Conservation (phyloP, 2,329 filamentous ascomycete species). For the Calonectria pseudoreteaudii region DNA sequence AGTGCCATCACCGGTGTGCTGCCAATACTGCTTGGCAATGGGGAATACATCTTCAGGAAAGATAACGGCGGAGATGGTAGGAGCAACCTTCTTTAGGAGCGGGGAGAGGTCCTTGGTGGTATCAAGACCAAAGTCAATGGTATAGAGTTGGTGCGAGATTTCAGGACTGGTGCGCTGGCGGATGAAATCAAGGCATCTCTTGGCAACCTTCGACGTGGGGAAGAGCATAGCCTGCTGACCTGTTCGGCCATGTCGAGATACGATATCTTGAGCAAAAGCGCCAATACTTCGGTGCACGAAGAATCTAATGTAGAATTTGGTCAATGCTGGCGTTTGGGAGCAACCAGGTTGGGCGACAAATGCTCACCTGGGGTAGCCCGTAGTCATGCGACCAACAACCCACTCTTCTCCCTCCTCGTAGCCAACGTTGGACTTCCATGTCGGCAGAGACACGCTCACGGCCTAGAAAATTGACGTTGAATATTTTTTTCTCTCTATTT, state of each 20-base stretch:
- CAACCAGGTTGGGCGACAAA: not conserved
- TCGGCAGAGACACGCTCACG: constrained; percentile 94
- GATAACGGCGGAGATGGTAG: constrained; percentile 77
- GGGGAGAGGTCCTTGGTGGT: constrained; percentile 62
- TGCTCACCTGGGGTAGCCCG: constrained; percentile 85
- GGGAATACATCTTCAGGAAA: constrained; percentile 75
- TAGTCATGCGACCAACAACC: constrained; percentile 87
- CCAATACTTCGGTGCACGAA: constrained; percentile 89
- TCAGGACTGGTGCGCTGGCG: constrained; percentile 66
- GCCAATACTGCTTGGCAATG: constrained; percentile 95
- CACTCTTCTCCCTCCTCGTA: constrained; percentile 94
- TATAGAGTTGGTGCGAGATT: constrained; percentile 59
- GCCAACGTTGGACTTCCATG: constrained; percentile 89
- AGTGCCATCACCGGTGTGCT: constrained; percentile 92
- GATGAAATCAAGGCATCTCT: constrained; percentile 81
- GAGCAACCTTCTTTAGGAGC: constrained; percentile 65
- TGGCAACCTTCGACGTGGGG: constrained; percentile 77
- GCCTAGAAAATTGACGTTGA: constrained; percentile 66
- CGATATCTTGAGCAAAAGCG: constrained; percentile 76
- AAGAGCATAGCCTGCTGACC: constrained; percentile 84
- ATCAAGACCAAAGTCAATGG: constrained; percentile 74
- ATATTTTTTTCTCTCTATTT: not conserved
- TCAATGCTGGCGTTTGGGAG: constrained; percentile 19
- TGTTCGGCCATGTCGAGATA: constrained; percentile 70
- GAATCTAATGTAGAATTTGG: constrained; percentile 72